Base-by-base conservation (phyloP, 108 stramenopile genomes). In the Fragilariopsis cylindrus region DNA sequence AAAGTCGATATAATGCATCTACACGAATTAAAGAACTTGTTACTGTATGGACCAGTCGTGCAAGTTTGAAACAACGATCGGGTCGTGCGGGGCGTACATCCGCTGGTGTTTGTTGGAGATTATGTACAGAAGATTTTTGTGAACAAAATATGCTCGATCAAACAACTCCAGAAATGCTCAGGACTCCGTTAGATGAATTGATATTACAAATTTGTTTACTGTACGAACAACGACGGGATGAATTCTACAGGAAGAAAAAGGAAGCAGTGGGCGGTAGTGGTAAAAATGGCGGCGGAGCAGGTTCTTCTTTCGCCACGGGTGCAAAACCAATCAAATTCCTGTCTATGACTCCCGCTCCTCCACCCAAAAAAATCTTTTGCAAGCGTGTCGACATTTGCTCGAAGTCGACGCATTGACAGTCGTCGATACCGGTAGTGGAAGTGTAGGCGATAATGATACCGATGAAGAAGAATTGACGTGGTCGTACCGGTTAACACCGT, bases 131-230 rank as follows among this genome's bases (percentile, higher is more conserved):
- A 46, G 76, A 81, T 94, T 96, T 96, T 15, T 99, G 96, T 75
- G 88, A 97, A 77, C 75, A 99, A 71, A 98, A 99, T 72, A 84
- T 99, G 6, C 96, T 97, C 60, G 93, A 96, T 45, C 97, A 98
- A 63, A 99, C 98, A 15, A 86, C 94, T 6, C 99, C 99, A 3
- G 99, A 99, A 81, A 99, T 99, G 49, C 83, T 98, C 70, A 76
- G 99, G 19, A 99, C 97, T 41, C 99, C 99, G 81, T 92, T 99
- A 89, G 96, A 96, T 42, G 97, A 97, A 74, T 97, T 99, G 18
- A 98, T 99, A 30, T 81, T 99, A 45, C 88, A 95, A 77, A 73
- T 87, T 18, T 84, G 92, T 58, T 70, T 91, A 7, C 71, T 97
- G 2, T 77, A 77, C 57, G 88, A 88, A 53, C 60, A 81, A 15